Conservation (phyloP, 75 land plant genomes). For the Picea glauca region DNA sequence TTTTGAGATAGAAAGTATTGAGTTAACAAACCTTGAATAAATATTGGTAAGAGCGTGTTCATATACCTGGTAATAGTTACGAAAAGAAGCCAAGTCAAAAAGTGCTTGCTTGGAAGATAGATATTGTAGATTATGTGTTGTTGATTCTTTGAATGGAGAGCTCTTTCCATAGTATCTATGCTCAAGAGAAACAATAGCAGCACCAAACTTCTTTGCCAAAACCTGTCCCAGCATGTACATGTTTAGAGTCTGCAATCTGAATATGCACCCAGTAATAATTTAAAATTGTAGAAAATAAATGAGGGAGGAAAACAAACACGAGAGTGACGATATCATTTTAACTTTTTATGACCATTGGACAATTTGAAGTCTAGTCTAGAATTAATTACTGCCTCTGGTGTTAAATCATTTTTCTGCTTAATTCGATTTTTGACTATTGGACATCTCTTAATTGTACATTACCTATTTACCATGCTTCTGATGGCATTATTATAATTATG, state of each 20-base stretch:
- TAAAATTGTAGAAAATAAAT: slow-evolving; percentile 8
- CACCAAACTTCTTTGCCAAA: slow-evolving; percentile 91
- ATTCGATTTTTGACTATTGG: neutral
- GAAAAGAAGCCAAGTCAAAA: slow-evolving; percentile 90
- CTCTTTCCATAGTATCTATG: slow-evolving; percentile 99
- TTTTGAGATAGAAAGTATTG: neutral
- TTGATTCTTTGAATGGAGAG: slow-evolving; percentile 60
- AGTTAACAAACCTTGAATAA: neutral
- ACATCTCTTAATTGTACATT: neutral
- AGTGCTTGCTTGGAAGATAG: slow-evolving; percentile 98
- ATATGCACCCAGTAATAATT: neutral
- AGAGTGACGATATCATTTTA: neutral
- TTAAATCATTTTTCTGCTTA: neutral
- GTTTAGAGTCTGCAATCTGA: neutral
- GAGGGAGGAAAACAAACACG: neutral
- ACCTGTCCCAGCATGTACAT: slow-evolving; percentile 42
- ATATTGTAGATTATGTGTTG: slow-evolving; percentile 73
- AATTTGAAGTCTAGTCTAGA: neutral
- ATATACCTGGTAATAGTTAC: slow-evolving; percentile 77
- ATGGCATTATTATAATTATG: neutral
- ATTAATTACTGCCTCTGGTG: neutral
- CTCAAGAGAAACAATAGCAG: slow-evolving; percentile 94
- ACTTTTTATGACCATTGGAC: neutral
- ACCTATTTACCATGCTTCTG: neutral
- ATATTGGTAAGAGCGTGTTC: neutral